Conservation (phyloP, 164 flowering plant genomes). For the Vitis rupestris region DNA sequence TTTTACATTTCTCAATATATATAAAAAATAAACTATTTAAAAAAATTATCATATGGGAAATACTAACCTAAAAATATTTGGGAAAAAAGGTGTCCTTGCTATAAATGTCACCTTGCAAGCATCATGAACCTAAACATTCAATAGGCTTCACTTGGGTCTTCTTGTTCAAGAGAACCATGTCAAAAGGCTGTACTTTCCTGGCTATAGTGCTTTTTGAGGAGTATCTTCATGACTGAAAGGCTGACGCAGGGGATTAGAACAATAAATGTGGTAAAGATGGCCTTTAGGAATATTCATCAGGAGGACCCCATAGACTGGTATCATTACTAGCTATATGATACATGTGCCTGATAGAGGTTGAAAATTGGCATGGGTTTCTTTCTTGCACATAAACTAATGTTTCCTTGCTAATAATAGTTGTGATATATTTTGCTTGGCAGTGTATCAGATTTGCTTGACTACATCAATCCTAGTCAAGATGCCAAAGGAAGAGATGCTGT, state of each 20-base stretch:
- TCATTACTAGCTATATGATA: too few relatives aligned
- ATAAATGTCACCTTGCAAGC: not conserved
- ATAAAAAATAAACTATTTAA: too few relatives aligned
- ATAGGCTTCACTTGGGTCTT: not conserved
- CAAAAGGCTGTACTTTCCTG: too few relatives aligned
- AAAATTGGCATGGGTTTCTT: not conserved
- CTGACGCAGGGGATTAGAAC: too few relatives aligned
- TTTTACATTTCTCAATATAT: not conserved
- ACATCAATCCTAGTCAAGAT: conserved; percentile 78
- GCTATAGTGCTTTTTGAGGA: too few relatives aligned
- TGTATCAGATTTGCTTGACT: conserved; percentile 98
- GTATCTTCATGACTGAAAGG: too few relatives aligned
- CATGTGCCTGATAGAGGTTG: too few relatives aligned
- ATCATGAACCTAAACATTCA: not conserved
- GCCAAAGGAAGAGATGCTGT: conserved; percentile 58
- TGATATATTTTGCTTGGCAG: conserved; percentile 42
- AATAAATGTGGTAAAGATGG: too few relatives aligned
- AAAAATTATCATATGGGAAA: not conserved
- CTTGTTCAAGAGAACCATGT: too few relatives aligned
- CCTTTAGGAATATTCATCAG: too few relatives aligned
- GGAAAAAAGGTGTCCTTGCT: not conserved
- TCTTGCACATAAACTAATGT: not conserved
- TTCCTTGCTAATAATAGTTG: not conserved
- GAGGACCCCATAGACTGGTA: too few relatives aligned
- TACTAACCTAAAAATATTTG: not conserved